A percentile compares a stretch with the other conserved stretches of the same genome.
phyloP scores from a whole-genome alignment of 2,329 filamentous ascomycete species.

The Thermochaetoides dissita region DNA sequence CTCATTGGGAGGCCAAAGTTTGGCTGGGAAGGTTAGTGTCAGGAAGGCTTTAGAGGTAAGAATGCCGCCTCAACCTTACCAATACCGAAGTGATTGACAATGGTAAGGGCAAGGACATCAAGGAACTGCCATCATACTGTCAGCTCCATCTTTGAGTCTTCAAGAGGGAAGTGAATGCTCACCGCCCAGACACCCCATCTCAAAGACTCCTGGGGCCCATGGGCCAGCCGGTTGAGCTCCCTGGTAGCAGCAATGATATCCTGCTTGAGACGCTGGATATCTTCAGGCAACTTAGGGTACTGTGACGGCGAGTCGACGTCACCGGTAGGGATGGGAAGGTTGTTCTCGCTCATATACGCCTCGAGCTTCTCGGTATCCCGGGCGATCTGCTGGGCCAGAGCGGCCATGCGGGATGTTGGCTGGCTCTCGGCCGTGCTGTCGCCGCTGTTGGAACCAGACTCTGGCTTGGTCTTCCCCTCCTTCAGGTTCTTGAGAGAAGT shows the following conservation, averaged over 20 bases:
- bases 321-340: constrained; percentile 29
- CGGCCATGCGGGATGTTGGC: constrained; percentile 26
- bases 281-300: constrained; percentile 32
- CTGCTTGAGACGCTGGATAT: constrained; percentile 30
- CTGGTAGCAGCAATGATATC: constrained; percentile 34
- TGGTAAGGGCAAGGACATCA: constrained; percentile 34
- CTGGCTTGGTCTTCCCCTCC: constrained; percentile 7
- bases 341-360: constrained; percentile 29
- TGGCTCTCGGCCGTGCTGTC: background rate
- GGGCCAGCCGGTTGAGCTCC: constrained; percentile 32
- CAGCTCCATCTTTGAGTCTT: too few relatives aligned
- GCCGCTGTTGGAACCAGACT: background rate
- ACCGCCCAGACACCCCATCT: constrained; percentile 40
- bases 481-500: constrained; percentile 13
- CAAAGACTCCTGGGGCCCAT: constrained; percentile 36
- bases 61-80: constrained; percentile 22
- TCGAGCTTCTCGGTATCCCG: constrained; percentile 36
- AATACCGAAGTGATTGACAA: constrained; percentile 36
- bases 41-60: background rate
- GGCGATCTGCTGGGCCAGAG: constrained; percentile 33
- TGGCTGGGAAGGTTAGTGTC: constrained; percentile 22
- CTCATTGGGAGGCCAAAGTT: constrained; percentile 33
- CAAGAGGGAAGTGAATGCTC: constrained; percentile 14
- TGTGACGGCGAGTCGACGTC: constrained; percentile 29
- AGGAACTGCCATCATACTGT: constrained; percentile 25